Percentiles rank a stretch among this genome's conserved stretches.
These are phyloP conservation scores for Fraxinus xanthoxyloides DNA, from an alignment of 305 asterid species.

Conservation along the genomic window DNA sequence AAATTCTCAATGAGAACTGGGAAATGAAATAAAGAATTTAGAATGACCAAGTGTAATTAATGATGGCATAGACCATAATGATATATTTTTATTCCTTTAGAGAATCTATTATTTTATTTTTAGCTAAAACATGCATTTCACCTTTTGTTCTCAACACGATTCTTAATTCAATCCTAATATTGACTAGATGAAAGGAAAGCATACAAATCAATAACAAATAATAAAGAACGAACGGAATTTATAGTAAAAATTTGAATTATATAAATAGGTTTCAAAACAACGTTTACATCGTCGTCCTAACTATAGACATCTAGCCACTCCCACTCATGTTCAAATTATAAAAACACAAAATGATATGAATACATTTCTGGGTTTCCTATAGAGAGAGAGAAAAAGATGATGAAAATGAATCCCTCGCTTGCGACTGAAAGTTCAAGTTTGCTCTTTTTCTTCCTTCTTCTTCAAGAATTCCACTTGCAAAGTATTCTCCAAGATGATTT, in stretches of 20 bases:
- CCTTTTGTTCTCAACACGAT: neutral
- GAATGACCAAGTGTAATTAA: too few relatives aligned
- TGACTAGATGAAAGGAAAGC: neutral
- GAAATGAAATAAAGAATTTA: too few relatives aligned
- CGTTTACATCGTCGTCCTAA: neutral
- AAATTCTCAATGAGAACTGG: too few relatives aligned
- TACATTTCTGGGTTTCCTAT: neutral
- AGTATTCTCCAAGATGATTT: neutral
- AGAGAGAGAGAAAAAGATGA: neutral
- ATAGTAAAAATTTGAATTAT: neutral
- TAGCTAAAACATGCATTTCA: neutral
- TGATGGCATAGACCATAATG: too few relatives aligned
- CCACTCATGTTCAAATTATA: neutral
- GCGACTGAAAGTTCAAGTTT: neutral
- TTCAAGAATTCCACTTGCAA: neutral
- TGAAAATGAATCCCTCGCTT: neutral
- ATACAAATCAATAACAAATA: too few relatives aligned
- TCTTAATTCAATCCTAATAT: neutral
- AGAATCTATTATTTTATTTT: too few relatives aligned
- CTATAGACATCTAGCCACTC: neutral
- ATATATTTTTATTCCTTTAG: too few relatives aligned
- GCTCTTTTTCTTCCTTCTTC: neutral
- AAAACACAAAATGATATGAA: neutral
- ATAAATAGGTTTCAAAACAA: neutral
- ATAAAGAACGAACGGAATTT: neutral